Base-by-base conservation (phyloP, 1,284 basidiomycete species). In the Inonotus hispidus region DNA sequence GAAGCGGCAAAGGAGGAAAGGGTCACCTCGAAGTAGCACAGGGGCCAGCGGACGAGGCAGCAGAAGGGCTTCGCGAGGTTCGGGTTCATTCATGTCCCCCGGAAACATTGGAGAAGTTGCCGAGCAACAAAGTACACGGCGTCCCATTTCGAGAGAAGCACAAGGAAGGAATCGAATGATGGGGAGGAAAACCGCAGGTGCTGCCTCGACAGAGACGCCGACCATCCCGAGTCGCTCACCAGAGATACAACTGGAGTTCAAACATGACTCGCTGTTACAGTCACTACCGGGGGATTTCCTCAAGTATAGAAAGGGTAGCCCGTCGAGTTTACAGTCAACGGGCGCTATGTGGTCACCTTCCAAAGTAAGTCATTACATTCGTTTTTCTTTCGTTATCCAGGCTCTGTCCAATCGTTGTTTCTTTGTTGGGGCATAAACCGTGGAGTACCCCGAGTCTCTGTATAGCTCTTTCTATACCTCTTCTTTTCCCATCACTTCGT, bases 1-100 rank as follows among this genome's bases (percentile, higher is more conserved):
- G 32, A 60, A 64, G 41, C 55, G 62, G 8, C 38, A 35, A 16
- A 38, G 59, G 23, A 47, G 41, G 35, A 58, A 53, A 29, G 50
- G 32, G 11, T 37, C 39, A n/a, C 16, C n/a, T 43, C 54, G 55
- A 13, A n/a, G 16, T 19, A 32, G 14, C 32, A 16, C n/a, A 10
- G 47, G 47, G 10, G 6, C 47, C 32, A 38, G 59, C 19, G 32
- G 23, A 27, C 58, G 53, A 21, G 54, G 46, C 16, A 35, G 10
- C 35, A 53, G 39, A 38, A 53, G 58, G 13, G 35, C 39, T 19
- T 52, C 56, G 7, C 56, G 56, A 14, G 61, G 38, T 10, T 61
- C 63, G 35, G 55, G 37, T 41, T 64, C 63, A 4, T 64, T 64
- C 55, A 35, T 58, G 41, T 61, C 63, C 14, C 59, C 63, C 2